Evolutionary conservation across 495 filamentous ascomycete species (phyloP).

Genomic region (Hypomontagnella monticulosa): DNA sequence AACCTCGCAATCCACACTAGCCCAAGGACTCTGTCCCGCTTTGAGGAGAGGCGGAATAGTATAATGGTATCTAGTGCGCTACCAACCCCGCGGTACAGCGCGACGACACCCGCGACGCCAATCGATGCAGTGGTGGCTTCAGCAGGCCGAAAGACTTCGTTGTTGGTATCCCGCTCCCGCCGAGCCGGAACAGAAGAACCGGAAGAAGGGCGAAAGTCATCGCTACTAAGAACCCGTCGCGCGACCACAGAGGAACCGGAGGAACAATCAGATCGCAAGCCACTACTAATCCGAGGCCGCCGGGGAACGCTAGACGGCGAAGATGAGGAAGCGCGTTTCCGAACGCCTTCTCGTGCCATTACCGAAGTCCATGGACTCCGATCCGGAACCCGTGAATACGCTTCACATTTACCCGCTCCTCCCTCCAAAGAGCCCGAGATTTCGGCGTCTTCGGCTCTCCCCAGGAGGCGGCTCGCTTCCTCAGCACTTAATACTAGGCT

Average conservation of each 20-base stretch:
- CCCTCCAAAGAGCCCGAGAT: slow-evolving; percentile 41
- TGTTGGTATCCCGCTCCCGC: slow-evolving; percentile 54
- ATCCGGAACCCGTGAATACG: slow-evolving; percentile 46
- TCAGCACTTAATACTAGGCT: slow-evolving; percentile 52
- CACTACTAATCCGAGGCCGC: slow-evolving; percentile 50
- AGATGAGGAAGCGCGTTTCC: slow-evolving; percentile 59
- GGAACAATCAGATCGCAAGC: slow-evolving; percentile 53
- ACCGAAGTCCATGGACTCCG: slow-evolving; percentile 62
- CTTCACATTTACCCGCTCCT: slow-evolving; percentile 42
- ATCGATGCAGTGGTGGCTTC: slow-evolving; percentile 24
- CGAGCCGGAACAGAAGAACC: slow-evolving; percentile 58
- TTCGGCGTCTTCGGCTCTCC: slow-evolving; percentile 52
- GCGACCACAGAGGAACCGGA: slow-evolving; percentile 60
- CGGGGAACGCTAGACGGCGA: slow-evolving; percentile 56
- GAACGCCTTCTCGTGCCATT: slow-evolving; percentile 64
- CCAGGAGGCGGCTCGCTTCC: slow-evolving; percentile 52
- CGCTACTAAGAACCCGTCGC: slow-evolving; percentile 55
- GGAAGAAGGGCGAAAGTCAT: slow-evolving; percentile 59
- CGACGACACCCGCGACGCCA: slow-evolving; percentile 43
- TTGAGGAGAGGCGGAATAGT: slow-evolving; percentile 77
- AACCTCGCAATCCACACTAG: slow-evolving; percentile 55
- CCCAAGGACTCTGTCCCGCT: slow-evolving; percentile 71
- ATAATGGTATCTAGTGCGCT: slow-evolving; percentile 60
- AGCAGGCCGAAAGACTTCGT: slow-evolving; percentile 56
- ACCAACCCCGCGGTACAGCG: slow-evolving; percentile 51